Evolutionary conservation across 192 early-diverging fungal genomes (phyloP).

Genomic region (Dissophora ornata): DNA sequence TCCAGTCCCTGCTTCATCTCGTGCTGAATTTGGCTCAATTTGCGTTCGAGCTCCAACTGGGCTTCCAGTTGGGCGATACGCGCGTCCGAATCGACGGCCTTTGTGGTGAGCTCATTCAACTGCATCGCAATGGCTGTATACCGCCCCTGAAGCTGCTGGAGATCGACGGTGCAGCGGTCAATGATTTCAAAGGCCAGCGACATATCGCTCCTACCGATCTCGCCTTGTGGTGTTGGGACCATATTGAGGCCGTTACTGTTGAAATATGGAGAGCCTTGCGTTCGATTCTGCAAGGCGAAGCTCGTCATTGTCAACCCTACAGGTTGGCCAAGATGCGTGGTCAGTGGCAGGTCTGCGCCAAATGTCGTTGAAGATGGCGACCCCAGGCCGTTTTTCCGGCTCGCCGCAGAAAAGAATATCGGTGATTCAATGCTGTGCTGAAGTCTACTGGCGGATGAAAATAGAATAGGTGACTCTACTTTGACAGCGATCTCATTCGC

Average conservation of each 20-base stretch:
- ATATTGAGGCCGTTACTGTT: conserved; percentile 37
- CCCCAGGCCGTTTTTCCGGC: conserved; percentile 6
- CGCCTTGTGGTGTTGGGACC: conserved; percentile 25
- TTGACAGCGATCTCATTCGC: not conserved
- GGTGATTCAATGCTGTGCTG: conserved; percentile 25
- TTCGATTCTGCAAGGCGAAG: conserved; percentile 1
- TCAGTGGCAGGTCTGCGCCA: not conserved
- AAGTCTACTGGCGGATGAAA: conserved; percentile 22
- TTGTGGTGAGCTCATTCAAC: conserved; percentile 15
- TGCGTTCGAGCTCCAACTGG: conserved; percentile 40
- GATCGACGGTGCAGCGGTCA: conserved; percentile 45
- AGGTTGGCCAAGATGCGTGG: not conserved
- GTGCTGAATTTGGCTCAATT: conserved; percentile 34
- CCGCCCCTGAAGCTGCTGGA: conserved; percentile 33
- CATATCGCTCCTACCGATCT: conserved; percentile 47
- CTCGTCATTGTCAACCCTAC: not conserved
- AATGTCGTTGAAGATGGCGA: conserved; percentile 5
- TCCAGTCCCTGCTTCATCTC: conserved; percentile 40
- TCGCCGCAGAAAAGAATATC: conserved; percentile 38
- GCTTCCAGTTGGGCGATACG: conserved; percentile 27
- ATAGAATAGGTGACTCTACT: conserved; percentile 28
- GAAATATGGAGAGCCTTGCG: conserved; percentile 1
- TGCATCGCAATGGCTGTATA: conserved; percentile 10
- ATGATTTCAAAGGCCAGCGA: conserved; percentile 45
- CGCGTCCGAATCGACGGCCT: conserved; percentile 44